A percentile compares a stretch with the other conserved stretches of the same genome.
These are phyloP conservation scores for Dendrobium catenatum DNA, from an alignment of 106 monocot species.

Conservation along the genomic window DNA sequence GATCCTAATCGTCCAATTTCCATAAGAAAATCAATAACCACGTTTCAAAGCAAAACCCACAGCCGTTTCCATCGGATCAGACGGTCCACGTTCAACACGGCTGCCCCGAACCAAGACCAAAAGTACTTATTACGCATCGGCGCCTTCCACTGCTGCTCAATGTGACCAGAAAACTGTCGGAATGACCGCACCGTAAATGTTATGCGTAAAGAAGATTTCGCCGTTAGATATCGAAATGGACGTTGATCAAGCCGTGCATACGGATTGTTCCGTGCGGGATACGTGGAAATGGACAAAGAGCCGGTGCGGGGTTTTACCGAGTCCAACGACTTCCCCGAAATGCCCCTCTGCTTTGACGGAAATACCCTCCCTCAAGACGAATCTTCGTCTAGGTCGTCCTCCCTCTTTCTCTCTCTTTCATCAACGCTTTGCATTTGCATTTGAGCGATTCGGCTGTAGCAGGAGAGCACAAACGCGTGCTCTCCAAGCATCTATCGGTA, in stretches of 20 bases:
- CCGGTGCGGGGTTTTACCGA: neutral
- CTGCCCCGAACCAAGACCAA: neutral
- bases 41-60: neutral
- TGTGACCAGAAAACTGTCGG: neutral
- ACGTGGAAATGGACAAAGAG: neutral
- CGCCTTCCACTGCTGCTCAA: neutral
- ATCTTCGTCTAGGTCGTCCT: slow-evolving; percentile 9
- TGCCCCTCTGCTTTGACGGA: neutral
- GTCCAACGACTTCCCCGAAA: slow-evolving; percentile 5
- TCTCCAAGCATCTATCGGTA: neutral
- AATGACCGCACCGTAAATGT: neutral
- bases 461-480: slow-evolving; percentile 9
- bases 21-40: neutral
- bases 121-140: neutral
- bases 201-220: neutral
- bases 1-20: neutral
- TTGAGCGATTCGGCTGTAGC: slow-evolving; percentile 5
- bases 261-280: neutral
- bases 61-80: neutral
- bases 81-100: neutral
- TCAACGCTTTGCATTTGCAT: neutral
- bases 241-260: neutral
- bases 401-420: neutral
- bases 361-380: neutral
- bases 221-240: neutral